phyloP scores from a whole-genome alignment of 352 stramenopile genomes.

The Globisporangium nodosum region DNA sequence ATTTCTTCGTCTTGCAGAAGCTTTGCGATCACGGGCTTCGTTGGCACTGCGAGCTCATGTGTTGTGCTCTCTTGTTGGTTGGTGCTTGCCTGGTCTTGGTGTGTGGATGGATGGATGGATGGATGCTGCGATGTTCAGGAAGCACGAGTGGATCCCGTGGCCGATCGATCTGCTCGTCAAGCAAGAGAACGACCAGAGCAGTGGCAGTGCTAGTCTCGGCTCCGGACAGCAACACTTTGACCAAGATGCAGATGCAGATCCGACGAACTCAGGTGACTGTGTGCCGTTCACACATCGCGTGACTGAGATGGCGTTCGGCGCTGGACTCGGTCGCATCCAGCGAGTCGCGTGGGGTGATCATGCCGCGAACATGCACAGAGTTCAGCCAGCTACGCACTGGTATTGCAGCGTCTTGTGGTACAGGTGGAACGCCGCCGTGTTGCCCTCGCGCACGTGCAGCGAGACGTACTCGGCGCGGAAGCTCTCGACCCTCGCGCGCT shows the following conservation, averaged over 20 bases:
- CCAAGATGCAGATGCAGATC: too few relatives aligned
- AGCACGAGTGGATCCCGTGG: conserved; percentile 44
- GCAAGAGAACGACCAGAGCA: conserved; percentile 25
- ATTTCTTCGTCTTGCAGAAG: not conserved
- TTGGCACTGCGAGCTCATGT: not conserved
- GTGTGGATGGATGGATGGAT: too few relatives aligned
- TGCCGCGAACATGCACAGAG: conserved; percentile 66
- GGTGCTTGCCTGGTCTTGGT: not conserved
- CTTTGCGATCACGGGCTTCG: too few relatives aligned
- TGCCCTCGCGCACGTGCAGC: conserved; percentile 98
- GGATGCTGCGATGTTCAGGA: conserved; percentile 12
- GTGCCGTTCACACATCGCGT: conserved; percentile 28
- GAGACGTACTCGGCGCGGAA: conserved; percentile 99
- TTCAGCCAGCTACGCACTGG: conserved; percentile 88
- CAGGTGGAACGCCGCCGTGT: conserved; percentile 97
- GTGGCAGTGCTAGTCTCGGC: too few relatives aligned
- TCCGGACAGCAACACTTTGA: too few relatives aligned
- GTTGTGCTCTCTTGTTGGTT: not conserved
- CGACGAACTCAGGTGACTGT: not conserved
- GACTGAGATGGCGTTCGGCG: conserved; percentile 36
- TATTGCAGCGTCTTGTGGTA: conserved; percentile 98
- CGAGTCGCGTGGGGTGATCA: conserved; percentile 29
- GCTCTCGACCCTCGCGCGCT: conserved; percentile 94
- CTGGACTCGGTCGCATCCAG: conserved; percentile 38
- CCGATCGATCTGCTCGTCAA: conserved; percentile 51